Evolutionary conservation across 2,329 filamentous ascomycete species (phyloP).

Genomic region (Thermoascus crustaceus): DNA sequence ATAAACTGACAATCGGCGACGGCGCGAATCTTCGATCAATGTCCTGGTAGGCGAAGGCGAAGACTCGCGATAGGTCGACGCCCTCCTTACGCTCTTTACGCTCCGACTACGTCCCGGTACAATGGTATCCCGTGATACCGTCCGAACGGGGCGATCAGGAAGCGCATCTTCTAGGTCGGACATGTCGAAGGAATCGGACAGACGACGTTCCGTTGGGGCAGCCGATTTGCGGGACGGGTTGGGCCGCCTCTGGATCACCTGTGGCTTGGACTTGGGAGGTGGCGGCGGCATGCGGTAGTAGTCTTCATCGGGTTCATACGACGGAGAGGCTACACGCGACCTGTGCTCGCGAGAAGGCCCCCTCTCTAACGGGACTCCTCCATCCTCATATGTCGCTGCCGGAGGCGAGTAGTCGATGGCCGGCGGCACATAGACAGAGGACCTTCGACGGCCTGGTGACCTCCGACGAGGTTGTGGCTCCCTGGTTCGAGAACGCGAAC

Average conservation of each 20-base stretch:
- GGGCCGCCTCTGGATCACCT: constrained; percentile 31
- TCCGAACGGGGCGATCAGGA: constrained; percentile 23
- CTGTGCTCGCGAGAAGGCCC: constrained; percentile 21
- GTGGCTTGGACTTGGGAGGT: constrained; percentile 20
- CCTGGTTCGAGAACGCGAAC: constrained; percentile 26
- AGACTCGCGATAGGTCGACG: constrained; percentile 25
- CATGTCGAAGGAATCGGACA: constrained; percentile 27
- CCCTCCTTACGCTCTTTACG: constrained; percentile 19
- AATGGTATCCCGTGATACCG: constrained; percentile 22
- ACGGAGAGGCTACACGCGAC: constrained; percentile 21
- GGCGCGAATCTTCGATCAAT: constrained; percentile 26
- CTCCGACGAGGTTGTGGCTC: constrained; percentile 26
- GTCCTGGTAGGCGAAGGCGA: constrained; percentile 23
- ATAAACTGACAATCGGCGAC: constrained; percentile 19
- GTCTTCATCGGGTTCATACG: constrained; percentile 30
- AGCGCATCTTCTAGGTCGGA: constrained; percentile 24
- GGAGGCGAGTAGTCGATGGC: constrained; percentile 25
- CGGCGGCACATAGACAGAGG: constrained; percentile 27
- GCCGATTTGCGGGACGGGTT: constrained; percentile 24
- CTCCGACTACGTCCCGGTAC: constrained; percentile 29
- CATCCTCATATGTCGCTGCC: constrained; percentile 22
- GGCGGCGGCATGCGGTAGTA: constrained; percentile 38
- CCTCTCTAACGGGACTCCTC: constrained; percentile 20
- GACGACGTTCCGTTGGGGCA: constrained; percentile 23
- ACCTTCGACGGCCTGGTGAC: constrained; percentile 21